Conservation (phyloP, 148 eudicot genomes). For the Polygonum maritimum region DNA sequence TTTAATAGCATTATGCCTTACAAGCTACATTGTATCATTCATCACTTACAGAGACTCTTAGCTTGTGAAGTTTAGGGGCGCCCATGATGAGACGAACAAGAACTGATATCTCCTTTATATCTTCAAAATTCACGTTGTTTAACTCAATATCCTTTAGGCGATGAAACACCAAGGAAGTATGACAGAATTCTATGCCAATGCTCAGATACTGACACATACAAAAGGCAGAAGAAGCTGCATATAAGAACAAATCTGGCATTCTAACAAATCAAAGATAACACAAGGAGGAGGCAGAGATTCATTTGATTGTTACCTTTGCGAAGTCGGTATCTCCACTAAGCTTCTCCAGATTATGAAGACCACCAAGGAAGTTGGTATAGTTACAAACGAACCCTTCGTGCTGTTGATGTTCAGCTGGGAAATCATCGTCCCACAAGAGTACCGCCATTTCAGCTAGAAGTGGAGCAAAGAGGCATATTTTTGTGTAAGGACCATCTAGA, state of each 20-base stretch:
- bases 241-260: no score
- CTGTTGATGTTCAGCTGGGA: slow-evolving; percentile 42
- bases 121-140: slow-evolving; percentile 70
- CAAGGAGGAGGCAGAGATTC: neutral
- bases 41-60: slow-evolving; percentile 65
- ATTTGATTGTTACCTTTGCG: slow-evolving; percentile 43
- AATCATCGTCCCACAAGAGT: slow-evolving; percentile 54
- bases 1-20: no score
- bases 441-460: slow-evolving; percentile 32
- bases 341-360: slow-evolving; percentile 48
- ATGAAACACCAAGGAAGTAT: slow-evolving; percentile 27
- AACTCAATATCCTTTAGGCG: slow-evolving; percentile 51
- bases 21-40: neutral
- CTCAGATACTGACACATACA: slow-evolving; percentile 51
- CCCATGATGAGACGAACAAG: slow-evolving; percentile 63
- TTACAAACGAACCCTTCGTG: slow-evolving; percentile 41
- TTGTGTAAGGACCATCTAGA: slow-evolving; percentile 53
- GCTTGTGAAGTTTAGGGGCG: slow-evolving; percentile 68
- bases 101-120: slow-evolving; percentile 64
- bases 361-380: slow-evolving; percentile 55
- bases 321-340: slow-evolving; percentile 52
- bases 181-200: slow-evolving; percentile 52
- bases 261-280: neutral
- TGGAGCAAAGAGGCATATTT: slow-evolving; percentile 50
- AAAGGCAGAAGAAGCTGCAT: neutral